Percentiles rank a stretch among this genome's conserved stretches.
These are phyloP conservation scores for Botrytis elliptica DNA, from an alignment of 2,329 filamentous ascomycete genomes.

Conservation along the genomic window DNA sequence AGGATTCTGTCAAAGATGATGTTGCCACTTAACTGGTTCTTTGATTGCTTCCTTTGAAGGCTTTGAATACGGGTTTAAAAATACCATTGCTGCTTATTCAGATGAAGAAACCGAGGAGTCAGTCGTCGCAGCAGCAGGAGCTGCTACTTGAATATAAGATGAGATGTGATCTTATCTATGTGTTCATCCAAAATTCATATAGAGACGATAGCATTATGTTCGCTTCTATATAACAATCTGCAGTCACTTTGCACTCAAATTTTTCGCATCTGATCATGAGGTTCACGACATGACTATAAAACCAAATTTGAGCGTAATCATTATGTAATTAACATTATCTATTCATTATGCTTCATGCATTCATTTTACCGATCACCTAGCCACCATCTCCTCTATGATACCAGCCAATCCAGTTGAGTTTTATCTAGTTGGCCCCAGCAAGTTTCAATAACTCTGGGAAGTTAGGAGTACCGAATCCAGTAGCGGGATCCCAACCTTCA, in stretches of 20 bases:
- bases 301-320: background rate
- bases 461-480: constrained; percentile 40
- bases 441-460: constrained; percentile 14
- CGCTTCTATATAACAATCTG: background rate
- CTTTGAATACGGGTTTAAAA: background rate
- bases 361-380: background rate
- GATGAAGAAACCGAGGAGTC: background rate
- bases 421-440: background rate
- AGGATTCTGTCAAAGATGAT: background rate
- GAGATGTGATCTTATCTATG: background rate
- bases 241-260: background rate
- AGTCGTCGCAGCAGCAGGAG: background rate
- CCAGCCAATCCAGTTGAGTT: background rate
- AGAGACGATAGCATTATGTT: background rate
- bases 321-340: constrained; percentile 11
- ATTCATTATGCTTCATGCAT: background rate
- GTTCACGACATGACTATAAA: background rate
- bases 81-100: background rate
- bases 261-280: background rate
- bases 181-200: background rate
- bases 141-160: background rate
- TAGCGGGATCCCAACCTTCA: constrained; percentile 41
- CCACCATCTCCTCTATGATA: no score
- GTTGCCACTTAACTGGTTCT: background rate
- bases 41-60: background rate